Conservation (phyloP, 2,329 filamentous ascomycete genomes). For the Metarhizium humberi region DNA sequence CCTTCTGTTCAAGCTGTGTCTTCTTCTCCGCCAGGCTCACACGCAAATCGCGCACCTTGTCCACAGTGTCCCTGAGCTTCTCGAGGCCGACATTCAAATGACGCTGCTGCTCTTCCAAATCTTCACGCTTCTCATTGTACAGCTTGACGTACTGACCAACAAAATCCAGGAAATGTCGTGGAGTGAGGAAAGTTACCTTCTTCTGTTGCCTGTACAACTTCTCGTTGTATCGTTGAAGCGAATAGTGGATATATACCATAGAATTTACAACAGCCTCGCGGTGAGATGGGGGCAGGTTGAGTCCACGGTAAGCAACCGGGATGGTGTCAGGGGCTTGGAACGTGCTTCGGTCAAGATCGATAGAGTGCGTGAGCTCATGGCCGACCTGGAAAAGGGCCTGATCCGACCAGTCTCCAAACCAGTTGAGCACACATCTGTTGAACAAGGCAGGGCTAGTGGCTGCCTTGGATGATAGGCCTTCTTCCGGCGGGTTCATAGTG, state of each 20-base stretch:
- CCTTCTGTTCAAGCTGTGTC: constrained; percentile 83
- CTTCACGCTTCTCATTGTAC: constrained; percentile 96
- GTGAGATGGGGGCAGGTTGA: constrained; percentile 78
- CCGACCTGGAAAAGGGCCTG: constrained; percentile 97
- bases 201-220: constrained; percentile 87
- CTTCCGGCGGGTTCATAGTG: constrained; percentile 98
- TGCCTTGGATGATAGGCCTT: constrained; percentile 88
- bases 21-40: constrained; percentile 92
- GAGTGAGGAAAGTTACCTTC: constrained; percentile 86
- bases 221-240: constrained; percentile 78
- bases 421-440: constrained; percentile 99
- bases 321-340: constrained; percentile 85
- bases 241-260: constrained; percentile 99
- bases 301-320: constrained; percentile 81
- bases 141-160: constrained; percentile 95
- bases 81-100: constrained; percentile 97
- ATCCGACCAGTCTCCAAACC: constrained; percentile 99
- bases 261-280: constrained; percentile 90
- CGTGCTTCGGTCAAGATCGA: constrained; percentile 83
- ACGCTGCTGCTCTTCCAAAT: constrained; percentile 95
- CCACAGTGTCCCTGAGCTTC: constrained; percentile 91
- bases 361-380: constrained; percentile 88
- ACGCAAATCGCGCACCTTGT: constrained; percentile 90
- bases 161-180: constrained; percentile 95
- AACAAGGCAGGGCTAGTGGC: constrained; percentile 96